phyloP scores from a whole-genome alignment of 345 rosid species.

The Citrus australasica region DNA sequence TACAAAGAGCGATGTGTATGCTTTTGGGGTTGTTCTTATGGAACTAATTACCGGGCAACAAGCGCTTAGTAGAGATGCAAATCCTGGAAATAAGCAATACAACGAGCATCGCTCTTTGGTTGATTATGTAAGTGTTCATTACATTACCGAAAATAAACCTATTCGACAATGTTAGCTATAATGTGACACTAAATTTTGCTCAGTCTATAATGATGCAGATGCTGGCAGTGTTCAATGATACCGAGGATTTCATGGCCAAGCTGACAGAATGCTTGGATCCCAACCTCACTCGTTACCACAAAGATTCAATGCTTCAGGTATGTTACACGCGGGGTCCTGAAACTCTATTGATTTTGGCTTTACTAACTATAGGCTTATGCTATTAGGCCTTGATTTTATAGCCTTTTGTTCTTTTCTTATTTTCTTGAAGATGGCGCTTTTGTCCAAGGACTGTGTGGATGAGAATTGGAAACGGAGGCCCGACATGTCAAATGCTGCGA shows the following conservation, averaged over 20 bases:
- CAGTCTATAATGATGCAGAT: conserved; percentile 6
- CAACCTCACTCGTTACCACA: conserved; percentile 17
- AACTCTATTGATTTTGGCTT: neutral
- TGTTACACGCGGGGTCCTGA: neutral
- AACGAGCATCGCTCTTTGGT: conserved; percentile 26
- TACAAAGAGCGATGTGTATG: conserved; percentile 28
- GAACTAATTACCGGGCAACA: conserved; percentile 34
- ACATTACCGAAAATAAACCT: too few relatives aligned
- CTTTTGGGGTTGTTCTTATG: conserved; percentile 35
- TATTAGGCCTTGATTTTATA: neutral
- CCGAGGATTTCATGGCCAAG: conserved; percentile 5
- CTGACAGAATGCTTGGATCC: conserved; percentile 17
- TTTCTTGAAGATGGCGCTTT: conserved; percentile 25
- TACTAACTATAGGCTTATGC: neutral
- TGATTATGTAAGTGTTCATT: conserved; percentile 18
- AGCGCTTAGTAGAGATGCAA: conserved; percentile 23
- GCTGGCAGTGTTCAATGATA: conserved; percentile 21
- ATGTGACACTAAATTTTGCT: neutral
- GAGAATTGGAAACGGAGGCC: conserved; percentile 28
- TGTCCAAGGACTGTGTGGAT: conserved; percentile 30
- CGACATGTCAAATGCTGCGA: conserved; percentile 25
- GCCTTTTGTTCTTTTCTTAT: neutral
- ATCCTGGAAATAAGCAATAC: conserved; percentile 6
- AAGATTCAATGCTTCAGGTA: conserved; percentile 25
- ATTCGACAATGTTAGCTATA: neutral